phyloP scores from a whole-genome alignment of 2,329 filamentous ascomycete genomes.

The Colletotrichum sp. region DNA sequence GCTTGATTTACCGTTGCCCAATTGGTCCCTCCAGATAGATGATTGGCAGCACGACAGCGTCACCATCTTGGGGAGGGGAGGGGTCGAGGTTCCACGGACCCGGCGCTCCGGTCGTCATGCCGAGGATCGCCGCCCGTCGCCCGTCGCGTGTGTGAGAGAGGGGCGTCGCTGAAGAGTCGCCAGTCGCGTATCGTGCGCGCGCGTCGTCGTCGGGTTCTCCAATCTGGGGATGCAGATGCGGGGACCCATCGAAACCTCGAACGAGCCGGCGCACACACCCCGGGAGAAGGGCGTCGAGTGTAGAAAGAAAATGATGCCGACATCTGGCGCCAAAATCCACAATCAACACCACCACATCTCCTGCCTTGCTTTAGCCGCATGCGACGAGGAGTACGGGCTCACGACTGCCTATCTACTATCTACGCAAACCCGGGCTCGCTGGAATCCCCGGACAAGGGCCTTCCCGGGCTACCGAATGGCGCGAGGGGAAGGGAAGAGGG shows the following conservation, averaged over 20 bases:
- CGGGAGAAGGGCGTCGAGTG: background rate
- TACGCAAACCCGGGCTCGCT: background rate
- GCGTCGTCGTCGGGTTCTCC: background rate
- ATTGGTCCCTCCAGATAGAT: background rate
- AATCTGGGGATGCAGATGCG: background rate
- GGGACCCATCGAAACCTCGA: background rate
- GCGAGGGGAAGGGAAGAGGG: background rate
- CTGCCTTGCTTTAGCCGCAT: slow-evolving; percentile 15
- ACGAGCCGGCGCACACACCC: background rate
- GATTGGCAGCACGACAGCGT: background rate
- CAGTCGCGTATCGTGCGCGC: slow-evolving; percentile 17
- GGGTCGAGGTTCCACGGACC: slow-evolving; percentile 7
- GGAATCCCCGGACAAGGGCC: background rate
- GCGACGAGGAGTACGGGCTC: background rate
- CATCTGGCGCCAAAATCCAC: slow-evolving; percentile 1
- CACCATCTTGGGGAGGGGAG: background rate
- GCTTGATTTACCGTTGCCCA: background rate
- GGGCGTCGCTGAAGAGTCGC: background rate
- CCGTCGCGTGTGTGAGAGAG: background rate
- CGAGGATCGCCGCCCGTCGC: slow-evolving; percentile 6
- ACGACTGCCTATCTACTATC: background rate
- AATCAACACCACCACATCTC: background rate
- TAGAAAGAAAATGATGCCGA: background rate
- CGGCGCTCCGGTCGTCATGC: slow-evolving; percentile 8
- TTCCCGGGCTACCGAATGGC: background rate